A percentile compares a stretch with the other conserved stretches of the same genome.
Conservation (phyloP, 2,329 filamentous ascomycete genomes). For the Penicillium sp. region DNA sequence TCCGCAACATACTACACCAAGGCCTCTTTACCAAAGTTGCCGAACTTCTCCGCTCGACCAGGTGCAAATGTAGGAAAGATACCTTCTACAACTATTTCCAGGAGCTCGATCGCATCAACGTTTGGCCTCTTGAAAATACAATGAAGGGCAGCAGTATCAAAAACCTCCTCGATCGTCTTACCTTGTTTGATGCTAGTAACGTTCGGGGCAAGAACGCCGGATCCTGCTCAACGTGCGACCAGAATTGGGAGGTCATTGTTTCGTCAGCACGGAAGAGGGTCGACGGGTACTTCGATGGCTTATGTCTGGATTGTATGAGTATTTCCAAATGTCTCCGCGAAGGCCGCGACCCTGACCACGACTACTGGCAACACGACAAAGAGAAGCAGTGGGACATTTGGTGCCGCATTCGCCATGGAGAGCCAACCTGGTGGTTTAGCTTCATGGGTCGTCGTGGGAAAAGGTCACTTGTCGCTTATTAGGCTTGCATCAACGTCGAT, state of each 20-base stretch:
- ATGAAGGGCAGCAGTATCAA: slow-evolving; percentile 1
- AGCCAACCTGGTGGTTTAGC: slow-evolving; percentile 14
- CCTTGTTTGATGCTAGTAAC: background rate
- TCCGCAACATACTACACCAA: slow-evolving; percentile 10
- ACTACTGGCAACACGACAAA: slow-evolving; percentile 5
- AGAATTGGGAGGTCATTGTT: background rate
- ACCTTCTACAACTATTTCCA: slow-evolving; percentile 7
- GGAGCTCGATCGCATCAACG: background rate
- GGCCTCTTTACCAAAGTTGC: background rate
- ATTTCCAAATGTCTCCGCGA: background rate
- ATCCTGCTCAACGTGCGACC: background rate
- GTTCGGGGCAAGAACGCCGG: background rate
- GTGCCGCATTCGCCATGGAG: slow-evolving; percentile 8
- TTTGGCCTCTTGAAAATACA: slow-evolving; percentile 8
- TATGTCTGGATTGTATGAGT: slow-evolving; percentile 19
- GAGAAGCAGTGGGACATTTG: background rate
- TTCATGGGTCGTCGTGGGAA: slow-evolving; percentile 18
- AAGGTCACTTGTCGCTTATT: background rate
- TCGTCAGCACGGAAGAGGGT: background rate
- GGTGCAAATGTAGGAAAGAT: background rate
- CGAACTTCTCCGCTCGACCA: background rate
- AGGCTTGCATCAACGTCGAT: too few species aligned
- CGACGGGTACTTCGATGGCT: slow-evolving; percentile 9
- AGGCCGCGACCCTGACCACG: slow-evolving; percentile 3
- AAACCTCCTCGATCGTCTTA: background rate